Conservation (phyloP, 768 basidiomycete genomes). For the Tulasnella sp. region DNA sequence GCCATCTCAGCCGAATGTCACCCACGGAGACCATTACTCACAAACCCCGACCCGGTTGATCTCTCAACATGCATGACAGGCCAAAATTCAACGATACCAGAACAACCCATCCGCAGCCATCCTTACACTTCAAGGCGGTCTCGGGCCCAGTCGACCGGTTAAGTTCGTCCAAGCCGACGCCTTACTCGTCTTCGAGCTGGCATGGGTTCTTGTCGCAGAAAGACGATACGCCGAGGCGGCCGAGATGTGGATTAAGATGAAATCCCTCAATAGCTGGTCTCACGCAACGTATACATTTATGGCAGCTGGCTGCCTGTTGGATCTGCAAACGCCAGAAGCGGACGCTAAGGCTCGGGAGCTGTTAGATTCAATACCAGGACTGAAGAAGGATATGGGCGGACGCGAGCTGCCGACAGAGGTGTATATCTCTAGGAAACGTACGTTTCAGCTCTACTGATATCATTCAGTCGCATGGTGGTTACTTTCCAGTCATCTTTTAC, state of each 20-base stretch:
- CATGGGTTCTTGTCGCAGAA: slow-evolving; percentile 61
- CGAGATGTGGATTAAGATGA: slow-evolving; percentile 52
- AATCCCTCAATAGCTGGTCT: slow-evolving; percentile 64
- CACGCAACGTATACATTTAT: slow-evolving; percentile 72
- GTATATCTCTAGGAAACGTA: slow-evolving; percentile 67
- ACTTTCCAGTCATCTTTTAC: not conserved
- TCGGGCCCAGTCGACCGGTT: slow-evolving; percentile 39
- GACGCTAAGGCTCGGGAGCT: slow-evolving; percentile 48
- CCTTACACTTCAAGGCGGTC: slow-evolving; percentile 44
- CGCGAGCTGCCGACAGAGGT: slow-evolving; percentile 66
- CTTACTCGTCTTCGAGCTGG: slow-evolving; percentile 66
- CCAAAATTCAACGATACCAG: slow-evolving; percentile 66
- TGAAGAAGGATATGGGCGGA: slow-evolving; percentile 47
- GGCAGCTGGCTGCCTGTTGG: slow-evolving; percentile 62
- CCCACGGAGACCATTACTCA: not conserved
- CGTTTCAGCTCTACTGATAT: slow-evolving; percentile 23
- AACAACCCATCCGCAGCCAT: slow-evolving; percentile 57
- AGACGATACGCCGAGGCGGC: slow-evolving; percentile 58
- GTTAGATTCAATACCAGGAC: slow-evolving; percentile 48
- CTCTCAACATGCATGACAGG: slow-evolving; percentile 31
- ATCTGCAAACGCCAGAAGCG: slow-evolving; percentile 38
- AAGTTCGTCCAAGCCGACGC: slow-evolving; percentile 66
- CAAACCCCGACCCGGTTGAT: not conserved
- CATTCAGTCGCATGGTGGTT: not conserved
- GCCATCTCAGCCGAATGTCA: slow-evolving; percentile 13